phyloP scores from a whole-genome alignment of 306 rosid genomes.

The cucumber (Cucumis sativus) region Cucumber_9930_V3 NC_026657.2:10595501-10596000 shows the following conservation, averaged over 20 bases:
- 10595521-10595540: not conserved
- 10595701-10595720: constrained; percentile 26
- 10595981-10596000: not conserved
- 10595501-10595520: not conserved
- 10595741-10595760: constrained; percentile 50
- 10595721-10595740: constrained; percentile 36
- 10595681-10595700: constrained; percentile 26
- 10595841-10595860: not conserved
- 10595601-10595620: constrained; percentile 16
- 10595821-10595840: not conserved
- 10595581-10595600: not conserved
- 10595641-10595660: constrained; percentile 59
- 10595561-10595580: not conserved
- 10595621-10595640: constrained; percentile 44
- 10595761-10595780: constrained; percentile 33
- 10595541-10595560: not conserved
- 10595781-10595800: constrained; percentile 24
- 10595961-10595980: not conserved
- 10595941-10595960: not conserved
- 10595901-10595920: not conserved
- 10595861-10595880: not conserved
- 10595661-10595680: constrained; percentile 64
- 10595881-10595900: not conserved
- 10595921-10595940: not conserved
- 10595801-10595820: not conserved